Base-by-base conservation (phyloP, 805 yeast genomes). In the Ogataea trehaloabstinens region DNA sequence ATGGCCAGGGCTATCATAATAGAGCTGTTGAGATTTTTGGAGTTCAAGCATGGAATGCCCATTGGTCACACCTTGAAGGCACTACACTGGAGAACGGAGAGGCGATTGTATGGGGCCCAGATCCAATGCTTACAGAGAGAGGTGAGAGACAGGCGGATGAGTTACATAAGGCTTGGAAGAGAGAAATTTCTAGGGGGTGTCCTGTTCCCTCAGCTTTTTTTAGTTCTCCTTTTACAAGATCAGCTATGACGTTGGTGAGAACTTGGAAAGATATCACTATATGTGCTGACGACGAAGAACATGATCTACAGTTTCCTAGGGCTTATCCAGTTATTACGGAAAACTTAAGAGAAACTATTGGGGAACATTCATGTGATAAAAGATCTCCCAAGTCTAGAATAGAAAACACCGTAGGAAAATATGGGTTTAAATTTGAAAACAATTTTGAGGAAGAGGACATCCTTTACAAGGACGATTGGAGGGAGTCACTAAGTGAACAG, bases 1-100 rank as follows among this genome's bases (percentile, higher is more conserved):
- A 82, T 49, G 88, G 87, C 5, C 85, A 81, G 56, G 88, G 87
- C 0, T 74, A 61, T 52, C 89, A 82, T 46, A 82, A 82, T 49
- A 64, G 67, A 31, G 71, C 76, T 3, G 76, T 79, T 12, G 62
- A 60, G 17, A 68, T 73, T 42, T 79, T 78, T 49, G 86, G 86
- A 8, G 39, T 66, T 15, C 67, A 68, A 2, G 74, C 60, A n/a
- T 82, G 87, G 89, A 60, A 76, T 48, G 49, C 53, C 0, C 69
- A 78, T 41, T 80, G 80, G 80, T 67, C 78, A 5, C 60, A 61
- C 12, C 42, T 70, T 31, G 61, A 66, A 4, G 80, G 80, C 2
- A 51, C 55, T 8, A 45, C 51, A 0, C 34, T 49, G 12, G 51
- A 48, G 8, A 81, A 78, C 51, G 84, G 80, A 4, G 74, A 70